Base-by-base conservation (phyloP, 1,139 yeast species). In the Saccharomycopsis crataegensis region DNA sequence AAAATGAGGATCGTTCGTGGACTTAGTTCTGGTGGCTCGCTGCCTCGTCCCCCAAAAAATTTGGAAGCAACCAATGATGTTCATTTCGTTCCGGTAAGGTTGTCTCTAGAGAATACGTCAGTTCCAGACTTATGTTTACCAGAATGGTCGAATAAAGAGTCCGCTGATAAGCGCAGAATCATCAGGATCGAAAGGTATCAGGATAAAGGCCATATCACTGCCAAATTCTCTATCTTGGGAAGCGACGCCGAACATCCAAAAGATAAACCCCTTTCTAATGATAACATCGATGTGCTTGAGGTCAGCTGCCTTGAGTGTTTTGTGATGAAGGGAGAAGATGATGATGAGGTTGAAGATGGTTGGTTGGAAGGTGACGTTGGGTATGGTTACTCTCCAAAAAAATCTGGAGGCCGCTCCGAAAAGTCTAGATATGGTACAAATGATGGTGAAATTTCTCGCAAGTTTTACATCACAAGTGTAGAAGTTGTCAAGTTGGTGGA, bases 401-500 rank as follows among this genome's bases (percentile, higher is more conserved):
- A 14, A n/a, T 37, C 28, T 22, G 28, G 28, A 22, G 28, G n/a
- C n/a, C n/a, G n/a, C n/a, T n/a, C n/a, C n/a, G 45, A 9, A 14
- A 40, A 31, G 14, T 64, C 61, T 52, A 61, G 50, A 8, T 60
- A 61, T 7, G 59, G 61, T n/a, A 59, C 58, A 11, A 49, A 55
- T 42, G 28, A 31, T 12, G 44, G 22, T 34, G 22, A 36, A 32
- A 43, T 61, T 14, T 58, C 57, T 43, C 70, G 69, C 58, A 75
- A 72, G 56, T 79, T 73, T 63, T 82, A 80, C 66, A 78, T 82
- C 52, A 82, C 87, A 1, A 76, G 82, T 52, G 86, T 82, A 38
- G 87, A 82, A 62, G 84, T 82, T 43, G 77, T 82, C 59, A 82
- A 77, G 64, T 77, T 82, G 58, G 83, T 82, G 43, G 86, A 82